Percentiles rank a stretch among this genome's conserved stretches.
These are phyloP conservation scores for Globisporangium carolinianum DNA, from an alignment of 352 stramenopile genomes.

Conservation along the genomic window DNA sequence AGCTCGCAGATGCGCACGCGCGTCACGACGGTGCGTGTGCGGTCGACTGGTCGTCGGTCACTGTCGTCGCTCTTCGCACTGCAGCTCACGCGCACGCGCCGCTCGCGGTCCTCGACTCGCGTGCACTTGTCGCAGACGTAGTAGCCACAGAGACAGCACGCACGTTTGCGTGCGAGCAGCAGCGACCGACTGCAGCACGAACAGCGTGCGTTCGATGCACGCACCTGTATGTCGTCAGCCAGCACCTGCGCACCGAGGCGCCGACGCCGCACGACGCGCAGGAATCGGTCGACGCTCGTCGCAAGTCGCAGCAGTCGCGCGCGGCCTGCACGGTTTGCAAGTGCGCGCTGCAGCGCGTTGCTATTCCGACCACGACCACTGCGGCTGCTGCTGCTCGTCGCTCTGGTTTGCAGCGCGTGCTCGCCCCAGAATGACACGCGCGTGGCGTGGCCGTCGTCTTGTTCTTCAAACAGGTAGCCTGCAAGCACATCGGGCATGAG, in stretches of 20 bases:
- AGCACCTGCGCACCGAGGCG: constrained; percentile 11
- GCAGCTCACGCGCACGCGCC: not conserved
- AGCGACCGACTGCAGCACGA: constrained; percentile 8
- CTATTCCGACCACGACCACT: too few relatives aligned
- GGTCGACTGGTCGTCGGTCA: not conserved
- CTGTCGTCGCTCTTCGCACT: not conserved
- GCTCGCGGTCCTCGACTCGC: constrained; percentile 9
- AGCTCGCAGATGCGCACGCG: constrained; percentile 8
- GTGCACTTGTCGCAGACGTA: constrained; percentile 12
- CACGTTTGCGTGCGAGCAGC: constrained; percentile 3
- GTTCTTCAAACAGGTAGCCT: constrained; percentile 41
- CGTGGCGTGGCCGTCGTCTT: constrained; percentile 19
- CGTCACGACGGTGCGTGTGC: not conserved
- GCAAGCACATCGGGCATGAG: constrained; percentile 1
- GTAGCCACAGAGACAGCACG: constrained; percentile 12
- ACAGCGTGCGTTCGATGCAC: constrained; percentile 9
- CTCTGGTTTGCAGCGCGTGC: constrained; percentile 6
- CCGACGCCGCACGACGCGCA: constrained; percentile 4
- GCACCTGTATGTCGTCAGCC: constrained; percentile 8
- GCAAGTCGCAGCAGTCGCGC: constrained; percentile 5
- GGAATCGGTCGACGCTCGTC: constrained; percentile 1
- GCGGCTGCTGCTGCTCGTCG: not conserved
- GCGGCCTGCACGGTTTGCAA: not conserved
- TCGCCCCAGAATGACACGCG: constrained; percentile 39
- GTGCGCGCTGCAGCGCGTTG: not conserved